Base-by-base conservation (phyloP, 2,329 filamentous ascomycete species). In the Coleophoma crateriformis region DNA sequence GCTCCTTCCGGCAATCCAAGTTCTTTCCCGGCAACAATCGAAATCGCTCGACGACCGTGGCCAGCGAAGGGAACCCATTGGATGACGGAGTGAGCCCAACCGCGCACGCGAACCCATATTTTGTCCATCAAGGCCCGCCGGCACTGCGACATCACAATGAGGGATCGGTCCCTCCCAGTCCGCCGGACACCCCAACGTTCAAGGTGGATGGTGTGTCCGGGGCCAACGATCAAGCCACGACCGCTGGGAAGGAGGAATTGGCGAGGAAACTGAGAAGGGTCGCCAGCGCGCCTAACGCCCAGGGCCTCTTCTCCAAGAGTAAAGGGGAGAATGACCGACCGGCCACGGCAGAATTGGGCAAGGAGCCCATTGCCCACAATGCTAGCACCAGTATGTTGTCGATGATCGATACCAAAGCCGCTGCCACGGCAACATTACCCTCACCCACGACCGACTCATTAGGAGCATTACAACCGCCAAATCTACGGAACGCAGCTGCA, bases 101-200 rank as follows among this genome's bases (percentile, higher is more conserved):
- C 4, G 92, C 91, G 46, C 84, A 92, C 64, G 92, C 90, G 56
- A 99, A 99, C 67, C 94, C 94, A 15, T 99, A 99, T 71, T 99
- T 97, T 69, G 88, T 85, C 58, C 94, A 97, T 67, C 94, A 99
- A 71, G 94, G 94, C 50, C 90, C 90, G 61, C 94, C 94, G 4
- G 88, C 89, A 56, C 76, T 97, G 61, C 86, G 92, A 65, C 94
- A 99, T 72, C 90, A 95, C 73, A 95, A 97, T 68, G 90, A 94
- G 59, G 88, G 86, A 63, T 96, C 90, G 56, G 88, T 95, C 34
- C 91, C 94, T 13, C 90, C 90, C 12, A 95, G 91, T 54, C 92
- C 94, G 32, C 90, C 92, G 41, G 90, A 96, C 67, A 95, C 90
- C 1, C 91, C 92, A 17, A 82, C 82, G 54, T 75, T 92, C 58